Percentiles rank a stretch among this genome's conserved stretches.
These are phyloP conservation scores for Candida ficus DNA, from an alignment of 805 yeast species.

Conservation along the genomic window DNA sequence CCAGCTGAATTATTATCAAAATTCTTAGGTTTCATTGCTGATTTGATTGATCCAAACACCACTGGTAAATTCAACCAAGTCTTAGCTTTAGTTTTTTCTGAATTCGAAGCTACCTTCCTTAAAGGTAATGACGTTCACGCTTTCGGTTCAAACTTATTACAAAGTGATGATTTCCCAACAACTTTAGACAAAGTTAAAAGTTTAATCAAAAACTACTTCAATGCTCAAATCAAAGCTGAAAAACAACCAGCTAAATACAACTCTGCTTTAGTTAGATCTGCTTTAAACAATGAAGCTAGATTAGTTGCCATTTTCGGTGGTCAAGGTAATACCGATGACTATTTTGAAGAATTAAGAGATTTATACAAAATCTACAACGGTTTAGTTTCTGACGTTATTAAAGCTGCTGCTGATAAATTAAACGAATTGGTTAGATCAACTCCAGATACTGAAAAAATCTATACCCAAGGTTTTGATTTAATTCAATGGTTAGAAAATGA, in stretches of 20 bases:
- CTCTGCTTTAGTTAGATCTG: conserved; percentile 62
- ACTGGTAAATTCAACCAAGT: conserved; percentile 64
- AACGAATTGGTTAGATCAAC: conserved; percentile 63
- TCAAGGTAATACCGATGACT: conserved; percentile 97
- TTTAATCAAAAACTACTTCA: conserved; percentile 75
- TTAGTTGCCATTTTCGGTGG: conserved; percentile 94
- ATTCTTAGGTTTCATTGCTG: conserved; percentile 71
- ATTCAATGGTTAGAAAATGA: conserved; percentile 83
- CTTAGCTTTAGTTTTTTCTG: conserved; percentile 63
- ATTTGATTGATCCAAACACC: conserved; percentile 37
- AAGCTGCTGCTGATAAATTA: conserved; percentile 63
- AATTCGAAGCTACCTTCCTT: conserved; percentile 79
- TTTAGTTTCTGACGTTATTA: conserved; percentile 65
- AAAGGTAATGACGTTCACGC: conserved; percentile 81
- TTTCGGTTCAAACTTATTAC: conserved; percentile 66
- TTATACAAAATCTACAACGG: conserved; percentile 73
- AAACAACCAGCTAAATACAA: conserved; percentile 41
- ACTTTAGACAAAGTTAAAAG: conserved; percentile 64
- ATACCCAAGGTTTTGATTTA: conserved; percentile 89
- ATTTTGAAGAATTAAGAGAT: conserved; percentile 92
- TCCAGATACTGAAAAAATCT: conserved; percentile 77
- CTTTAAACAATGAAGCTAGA: conserved; percentile 50
- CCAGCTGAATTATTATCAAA: conserved; percentile 80
- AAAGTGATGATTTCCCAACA: conserved; percentile 54
- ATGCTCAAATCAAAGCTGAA: conserved; percentile 43